A percentile compares a stretch with the other conserved stretches of the same genome.
phyloP scores from a whole-genome alignment of 2,329 filamentous ascomycete species.

The Colletotrichum aenigma region DNA sequence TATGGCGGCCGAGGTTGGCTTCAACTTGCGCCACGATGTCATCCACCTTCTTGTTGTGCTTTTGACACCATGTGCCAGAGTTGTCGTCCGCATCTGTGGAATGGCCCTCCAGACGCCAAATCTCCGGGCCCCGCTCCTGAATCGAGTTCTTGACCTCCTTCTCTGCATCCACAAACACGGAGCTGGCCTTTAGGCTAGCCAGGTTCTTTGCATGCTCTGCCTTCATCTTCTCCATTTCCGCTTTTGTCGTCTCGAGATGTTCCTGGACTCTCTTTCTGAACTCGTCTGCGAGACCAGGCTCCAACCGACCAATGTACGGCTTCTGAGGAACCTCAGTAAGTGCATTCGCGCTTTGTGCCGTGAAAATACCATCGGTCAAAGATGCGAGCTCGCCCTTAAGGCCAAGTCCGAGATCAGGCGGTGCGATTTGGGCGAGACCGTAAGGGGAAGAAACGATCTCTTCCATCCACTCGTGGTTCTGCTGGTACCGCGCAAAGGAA shows the following conservation, averaged over 20 bases:
- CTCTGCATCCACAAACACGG: constrained; percentile 75
- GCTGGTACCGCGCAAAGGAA: constrained; percentile 83
- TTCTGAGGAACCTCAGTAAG: constrained; percentile 53
- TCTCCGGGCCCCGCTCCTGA: constrained; percentile 62
- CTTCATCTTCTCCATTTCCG: constrained; percentile 86
- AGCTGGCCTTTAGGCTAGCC: constrained; percentile 74
- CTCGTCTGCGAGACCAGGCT: constrained; percentile 78
- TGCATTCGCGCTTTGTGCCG: constrained; percentile 63
- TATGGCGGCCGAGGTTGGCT: constrained; percentile 68
- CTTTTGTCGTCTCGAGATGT: constrained; percentile 73
- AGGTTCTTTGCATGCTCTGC: constrained; percentile 77
- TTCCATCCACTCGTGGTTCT: constrained; percentile 99
- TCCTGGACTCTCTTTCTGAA: constrained; percentile 80
- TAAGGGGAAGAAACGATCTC: constrained; percentile 94
- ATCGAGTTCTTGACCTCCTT: constrained; percentile 72
- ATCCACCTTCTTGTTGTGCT: constrained; percentile 63
- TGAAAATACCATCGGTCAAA: constrained; percentile 85
- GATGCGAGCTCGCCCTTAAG: constrained; percentile 80
- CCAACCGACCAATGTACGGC: constrained; percentile 70
- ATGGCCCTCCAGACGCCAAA: constrained; percentile 67
- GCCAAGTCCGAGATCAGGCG: constrained; percentile 86
- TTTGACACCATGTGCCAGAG: constrained; percentile 37
- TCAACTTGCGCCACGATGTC: constrained; percentile 80
- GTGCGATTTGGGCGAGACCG: constrained; percentile 81
- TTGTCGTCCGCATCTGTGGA: constrained; percentile 49